Base-by-base conservation (phyloP, 805 yeast genomes). In the Metschnikowia continentalis region DNA sequence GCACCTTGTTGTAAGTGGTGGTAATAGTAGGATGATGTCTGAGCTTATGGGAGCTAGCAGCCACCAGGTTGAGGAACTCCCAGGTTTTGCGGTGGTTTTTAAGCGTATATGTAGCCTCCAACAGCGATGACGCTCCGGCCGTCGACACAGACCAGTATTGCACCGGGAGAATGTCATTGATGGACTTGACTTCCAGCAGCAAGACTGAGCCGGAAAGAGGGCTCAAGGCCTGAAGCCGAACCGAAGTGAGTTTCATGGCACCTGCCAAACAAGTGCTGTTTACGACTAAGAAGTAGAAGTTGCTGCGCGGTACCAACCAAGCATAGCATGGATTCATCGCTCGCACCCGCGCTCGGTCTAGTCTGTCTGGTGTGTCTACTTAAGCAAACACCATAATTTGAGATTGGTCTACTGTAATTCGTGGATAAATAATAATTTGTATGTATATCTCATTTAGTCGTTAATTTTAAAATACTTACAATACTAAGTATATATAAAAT, bases 1-100 rank as follows among this genome's bases (percentile, higher is more conserved):
- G 68, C 1, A 86, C 86, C 32, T 70, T 67, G 54, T 81, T 87
- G 60, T 86, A 87, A 0, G 82, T 76, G 3, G 86, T 86, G 0
- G 71, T 73, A 11, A 87, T 79, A 0, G 82, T 82, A 0, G 94
- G 92, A 62, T 87, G 95, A 59, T 87, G 92, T 3, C 82, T 84
- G 60, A 69, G 63, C 1, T 74, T 58, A 60, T 84, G 86, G 0
- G 87, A 76, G 47, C 81, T 67, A 67, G 78, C 64, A 1, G 88
- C 77, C 1, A 86, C 76, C 42, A 75, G 73, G 26, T 79, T 82
- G 17, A 87, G 65, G 59, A 85, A 84, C 8, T 79, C 69, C 90
- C 91, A 84, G 0, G 92, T 83, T 39, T 76, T 76, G 52, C 81
- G 82, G 61, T 78, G 87, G 43, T 74, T 71, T 48, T 65, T 71